Base-by-base conservation (phyloP, 306 rosid genomes). In the Parietaria judaica region DNA sequence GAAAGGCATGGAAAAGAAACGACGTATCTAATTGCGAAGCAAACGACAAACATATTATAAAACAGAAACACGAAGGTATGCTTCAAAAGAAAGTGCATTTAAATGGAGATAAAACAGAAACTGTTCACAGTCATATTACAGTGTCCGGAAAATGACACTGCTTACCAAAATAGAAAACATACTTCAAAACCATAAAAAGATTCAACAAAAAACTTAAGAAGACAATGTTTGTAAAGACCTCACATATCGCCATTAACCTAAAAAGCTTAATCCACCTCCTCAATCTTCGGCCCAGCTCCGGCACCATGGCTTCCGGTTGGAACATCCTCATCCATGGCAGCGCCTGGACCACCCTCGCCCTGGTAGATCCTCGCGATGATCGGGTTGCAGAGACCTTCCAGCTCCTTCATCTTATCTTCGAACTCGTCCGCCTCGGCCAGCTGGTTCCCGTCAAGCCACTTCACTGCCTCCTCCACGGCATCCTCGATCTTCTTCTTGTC, bases 281-380 rank as follows among this genome's bases (percentile, higher is more conserved):
- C 75, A 38, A 75, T 66, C 61, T 60, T 75, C n/a, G 76, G 63
- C 41, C 80, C 76, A 34, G 65, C 46, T 3, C 76, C 69, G 14
- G 65, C 14, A 14, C 62, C 62, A 41, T 46, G 11, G 6, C 61
- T 46, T 7, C 62, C 54, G 8, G 65, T 17, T 12, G 72, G 80
- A 46, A 69, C 72, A 49, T 49, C 76, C 46, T 44, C 37, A 12
- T 66, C 46, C 44, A 56, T 36, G 31, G 43, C 58, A 6, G 14
- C 3, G 51, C 41, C 66, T 1, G 14, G 37, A 52, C 14, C 71
- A 14, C 41, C 52, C 41, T 12, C 68, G 12, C 68, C 72, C 34
- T 73, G 72, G 38, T 67, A 67, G 54, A 70, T 69, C 49, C 62
- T 69, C 17, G 75, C 71, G 23, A 69, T 69, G 41, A 74, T 74